Base-by-base conservation (phyloP, 2,329 filamentous ascomycete species). In the Penicillium concentricum region DNA sequence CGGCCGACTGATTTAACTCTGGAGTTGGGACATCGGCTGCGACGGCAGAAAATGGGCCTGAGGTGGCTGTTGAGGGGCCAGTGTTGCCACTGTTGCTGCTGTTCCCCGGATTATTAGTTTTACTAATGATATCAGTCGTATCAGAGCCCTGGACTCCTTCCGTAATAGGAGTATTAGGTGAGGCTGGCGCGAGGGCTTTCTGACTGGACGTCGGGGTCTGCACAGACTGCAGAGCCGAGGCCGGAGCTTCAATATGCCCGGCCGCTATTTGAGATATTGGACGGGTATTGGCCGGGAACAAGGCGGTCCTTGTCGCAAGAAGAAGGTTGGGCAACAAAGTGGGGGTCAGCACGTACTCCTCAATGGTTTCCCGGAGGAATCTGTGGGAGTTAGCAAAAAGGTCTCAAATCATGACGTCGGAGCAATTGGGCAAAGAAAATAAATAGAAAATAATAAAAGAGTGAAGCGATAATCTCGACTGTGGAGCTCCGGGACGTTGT, bases 231-330 rank as follows among this genome's bases (percentile, higher is more conserved):
- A 61, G 54, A 61, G 59, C 54, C 60, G 62, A 60, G 44, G 59
- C 58, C 58, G 59, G 63, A 57, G 57, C 42, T 47, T 54, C 59
- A 57, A 44, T 49, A 55, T 56, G 81, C 66, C 86, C 59, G 55
- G 51, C 50, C 58, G 61, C 52, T 59, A 56, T 61, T 50, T 55
- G 79, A 62, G 85, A 82, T 53, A 47, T 45, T 57, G 87, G 88
- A 60, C 88, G 87, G 66, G 84, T 81, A 75, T 95, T 95, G 76
- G 91, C 89, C 64, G 94, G 93, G 72, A 97, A 97, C 54, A 97
- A 79, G 59, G 89, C 84, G 67, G 84, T 85, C 71, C 94, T 89
- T 68, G 90, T 81, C 64, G 86, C 73, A 53, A 71, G 72, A 22
- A 80, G 72, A 64, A 90, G 75, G 70, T 81, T 80, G 71, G 89